A percentile compares a stretch with the other conserved stretches of the same genome.
phyloP scores from a whole-genome alignment of 208 protist species.

The Angomonas desouzai region DNA sequence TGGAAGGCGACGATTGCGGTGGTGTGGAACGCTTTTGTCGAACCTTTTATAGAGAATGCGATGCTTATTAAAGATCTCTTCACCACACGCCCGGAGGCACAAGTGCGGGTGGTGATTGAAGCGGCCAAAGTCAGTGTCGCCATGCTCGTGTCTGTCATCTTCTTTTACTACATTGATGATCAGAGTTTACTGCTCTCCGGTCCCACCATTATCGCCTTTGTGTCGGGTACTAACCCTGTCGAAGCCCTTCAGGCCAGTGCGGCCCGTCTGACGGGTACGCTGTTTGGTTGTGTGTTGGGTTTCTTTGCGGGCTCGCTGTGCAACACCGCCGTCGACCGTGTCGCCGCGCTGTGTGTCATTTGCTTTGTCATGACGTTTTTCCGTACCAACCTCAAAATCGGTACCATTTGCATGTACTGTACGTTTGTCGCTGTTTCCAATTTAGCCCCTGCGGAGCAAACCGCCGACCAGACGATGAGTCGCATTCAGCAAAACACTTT shows the following conservation, averaged over 20 bases:
- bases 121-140: constrained; percentile 70
- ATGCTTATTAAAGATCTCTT: constrained; percentile 35
- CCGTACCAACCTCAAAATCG: constrained; percentile 45
- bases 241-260: constrained; percentile 60
- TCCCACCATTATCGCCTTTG: constrained; percentile 75
- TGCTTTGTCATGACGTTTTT: constrained; percentile 73
- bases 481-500: constrained; percentile 86
- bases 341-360: constrained; percentile 55
- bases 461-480: constrained; percentile 43
- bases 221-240: constrained; percentile 70
- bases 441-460: constrained; percentile 27
- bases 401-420: constrained; percentile 59
- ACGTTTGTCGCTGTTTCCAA: constrained; percentile 67
- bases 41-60: constrained; percentile 43
- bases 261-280: constrained; percentile 52
- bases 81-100: constrained; percentile 25
- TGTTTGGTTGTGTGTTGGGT: constrained; percentile 66
- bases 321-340: constrained; percentile 37
- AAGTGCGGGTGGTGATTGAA: constrained; percentile 61
- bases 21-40: constrained; percentile 24
- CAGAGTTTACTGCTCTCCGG: constrained; percentile 60
- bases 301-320: constrained; percentile 66
- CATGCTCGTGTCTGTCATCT: constrained; percentile 74
- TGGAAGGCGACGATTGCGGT: constrained; percentile 30
- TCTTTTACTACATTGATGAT: constrained; percentile 65